These are phyloP conservation scores for Candida saitoana DNA, from an alignment of 805 yeast genomes.

Conservation along the genomic window DNA sequence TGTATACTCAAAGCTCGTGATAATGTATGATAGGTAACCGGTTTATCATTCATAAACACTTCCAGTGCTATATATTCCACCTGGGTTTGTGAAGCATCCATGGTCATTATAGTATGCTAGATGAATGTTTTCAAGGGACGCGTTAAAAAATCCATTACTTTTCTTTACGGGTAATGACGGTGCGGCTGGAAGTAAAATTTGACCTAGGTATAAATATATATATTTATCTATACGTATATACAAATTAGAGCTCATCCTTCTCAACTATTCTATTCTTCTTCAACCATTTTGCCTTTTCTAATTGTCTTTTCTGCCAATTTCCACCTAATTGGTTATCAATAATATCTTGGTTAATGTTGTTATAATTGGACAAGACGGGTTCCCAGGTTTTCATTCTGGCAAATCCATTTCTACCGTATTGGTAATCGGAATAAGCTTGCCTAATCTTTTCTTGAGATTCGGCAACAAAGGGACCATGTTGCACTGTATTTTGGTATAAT, in stretches of 20 bases:
- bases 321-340: conserved; percentile 36
- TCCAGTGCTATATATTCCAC: conserved; percentile 28
- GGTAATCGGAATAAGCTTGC: conserved; percentile 71
- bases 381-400: conserved; percentile 62
- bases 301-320: conserved; percentile 25
- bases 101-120: conserved; percentile 21
- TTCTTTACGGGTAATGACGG: not conserved
- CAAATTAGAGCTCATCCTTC: too few relatives aligned
- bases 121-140: too few relatives aligned
- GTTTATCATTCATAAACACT: conserved; percentile 18
- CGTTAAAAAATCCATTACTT: too few relatives aligned
- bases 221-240: too few relatives aligned
- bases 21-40: conserved; percentile 40
- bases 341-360: conserved; percentile 42
- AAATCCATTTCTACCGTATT: conserved; percentile 63
- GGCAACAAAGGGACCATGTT: conserved; percentile 91
- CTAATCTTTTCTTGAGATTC: conserved; percentile 61
- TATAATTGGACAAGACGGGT: conserved; percentile 33
- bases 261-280: not conserved
- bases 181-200: not conserved
- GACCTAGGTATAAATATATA: too few relatives aligned
- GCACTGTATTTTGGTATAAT: conserved; percentile 71
- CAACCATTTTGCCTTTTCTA: conserved; percentile 13
- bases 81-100: conserved; percentile 25
- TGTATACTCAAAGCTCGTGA: conserved; percentile 39